Percentiles rank a stretch among this genome's conserved stretches.
Conservation (phyloP, 352 stramenopile species). For the Globisporangium viniferum region DNA sequence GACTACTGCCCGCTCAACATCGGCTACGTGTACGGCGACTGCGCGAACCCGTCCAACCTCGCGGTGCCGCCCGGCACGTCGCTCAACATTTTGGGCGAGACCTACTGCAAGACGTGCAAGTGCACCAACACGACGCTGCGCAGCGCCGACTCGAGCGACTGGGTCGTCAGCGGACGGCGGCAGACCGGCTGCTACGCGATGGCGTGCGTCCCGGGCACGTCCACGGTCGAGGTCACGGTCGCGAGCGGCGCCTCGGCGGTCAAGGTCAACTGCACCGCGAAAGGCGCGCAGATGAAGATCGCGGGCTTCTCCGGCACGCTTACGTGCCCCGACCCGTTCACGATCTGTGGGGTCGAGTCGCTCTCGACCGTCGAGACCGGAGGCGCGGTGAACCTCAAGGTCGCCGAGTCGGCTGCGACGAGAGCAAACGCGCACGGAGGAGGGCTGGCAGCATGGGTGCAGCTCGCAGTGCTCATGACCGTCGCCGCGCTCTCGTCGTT, state of each 20-base stretch:
- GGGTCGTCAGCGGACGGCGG: conserved; percentile 50
- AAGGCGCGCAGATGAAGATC: conserved; percentile 37
- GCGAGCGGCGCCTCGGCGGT: conserved; percentile 17
- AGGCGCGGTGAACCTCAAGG: conserved; percentile 1
- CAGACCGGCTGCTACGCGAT: conserved; percentile 79
- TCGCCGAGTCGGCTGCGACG: neutral
- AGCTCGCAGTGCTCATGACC: neutral
- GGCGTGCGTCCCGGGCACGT: conserved; percentile 37
- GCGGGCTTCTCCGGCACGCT: conserved; percentile 46
- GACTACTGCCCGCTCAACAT: conserved; percentile 82
- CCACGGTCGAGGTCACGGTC: conserved; percentile 42
- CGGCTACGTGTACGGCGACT: conserved; percentile 67
- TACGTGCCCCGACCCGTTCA: conserved; percentile 60
- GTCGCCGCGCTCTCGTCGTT: neutral
- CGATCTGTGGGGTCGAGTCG: conserved; percentile 39
- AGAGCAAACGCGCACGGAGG: no score
- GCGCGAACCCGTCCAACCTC: conserved; percentile 56
- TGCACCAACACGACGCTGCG: conserved; percentile 68
- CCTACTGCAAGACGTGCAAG: conserved; percentile 68
- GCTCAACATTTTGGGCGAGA: conserved; percentile 78
- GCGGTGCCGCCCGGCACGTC: conserved; percentile 33
- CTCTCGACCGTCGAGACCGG: neutral
- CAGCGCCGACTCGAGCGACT: conserved; percentile 52
- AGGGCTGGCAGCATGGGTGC: neutral
- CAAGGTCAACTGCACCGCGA: conserved; percentile 40